phyloP scores from a whole-genome alignment of 2,329 filamentous ascomycete species.

The Cercospora zeae-maydis region DNA sequence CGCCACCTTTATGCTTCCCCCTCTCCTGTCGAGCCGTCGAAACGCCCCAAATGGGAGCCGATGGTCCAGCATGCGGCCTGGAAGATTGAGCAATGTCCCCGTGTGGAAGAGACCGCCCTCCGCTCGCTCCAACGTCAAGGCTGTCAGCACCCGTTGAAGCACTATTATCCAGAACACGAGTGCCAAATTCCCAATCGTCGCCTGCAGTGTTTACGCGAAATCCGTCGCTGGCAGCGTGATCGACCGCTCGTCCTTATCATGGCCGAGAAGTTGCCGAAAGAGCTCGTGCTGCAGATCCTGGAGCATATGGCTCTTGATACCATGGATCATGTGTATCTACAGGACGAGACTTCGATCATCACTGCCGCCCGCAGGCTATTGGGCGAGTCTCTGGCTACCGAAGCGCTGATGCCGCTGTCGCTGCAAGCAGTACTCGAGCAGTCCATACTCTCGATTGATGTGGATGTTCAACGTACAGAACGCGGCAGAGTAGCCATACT shows the following conservation, averaged over 20 bases:
- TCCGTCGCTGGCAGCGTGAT: conserved; percentile 12
- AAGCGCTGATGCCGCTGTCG: conserved; percentile 9
- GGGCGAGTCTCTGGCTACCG: not conserved
- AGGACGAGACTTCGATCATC: not conserved
- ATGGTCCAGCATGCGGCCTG: not conserved
- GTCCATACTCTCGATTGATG: conserved; percentile 10
- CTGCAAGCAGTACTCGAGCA: conserved; percentile 15
- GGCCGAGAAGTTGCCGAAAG: conserved; percentile 14
- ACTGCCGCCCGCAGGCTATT: conserved; percentile 10
- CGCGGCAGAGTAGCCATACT: conserved; percentile 10
- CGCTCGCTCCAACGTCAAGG: conserved; percentile 16
- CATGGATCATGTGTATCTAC: conserved; percentile 1
- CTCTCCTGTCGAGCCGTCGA: not conserved
- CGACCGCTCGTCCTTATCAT: conserved; percentile 11
- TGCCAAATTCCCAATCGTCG: conserved; percentile 12
- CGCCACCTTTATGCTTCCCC: not conserved
- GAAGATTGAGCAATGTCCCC: conserved; percentile 12
- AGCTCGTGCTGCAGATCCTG: conserved; percentile 17
- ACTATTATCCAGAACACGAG: conserved; percentile 14
- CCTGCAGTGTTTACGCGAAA: conserved; percentile 14
- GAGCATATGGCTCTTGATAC: conserved; percentile 14
- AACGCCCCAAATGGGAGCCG: conserved; percentile 15
- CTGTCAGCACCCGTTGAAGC: conserved; percentile 13
- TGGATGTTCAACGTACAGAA: conserved; percentile 12
- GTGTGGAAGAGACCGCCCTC: conserved; percentile 9